Percentiles rank a stretch among this genome's conserved stretches.
Conservation (phyloP, 108 stramenopile species). For the Chaetoceros tenuissimus region DNA sequence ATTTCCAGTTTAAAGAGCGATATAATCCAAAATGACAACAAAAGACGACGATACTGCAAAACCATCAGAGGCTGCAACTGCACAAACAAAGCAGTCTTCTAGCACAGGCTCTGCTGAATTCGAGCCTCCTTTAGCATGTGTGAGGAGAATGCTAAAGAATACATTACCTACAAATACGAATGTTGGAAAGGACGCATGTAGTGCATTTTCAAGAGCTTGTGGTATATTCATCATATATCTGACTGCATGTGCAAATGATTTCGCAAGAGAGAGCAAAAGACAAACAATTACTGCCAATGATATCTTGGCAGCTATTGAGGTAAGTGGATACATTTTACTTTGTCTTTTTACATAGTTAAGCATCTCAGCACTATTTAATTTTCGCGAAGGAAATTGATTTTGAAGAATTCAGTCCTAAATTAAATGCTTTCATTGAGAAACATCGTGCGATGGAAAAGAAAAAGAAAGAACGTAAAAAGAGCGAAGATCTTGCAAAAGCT, state of each 20-base stretch:
- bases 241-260: slow-evolving; percentile 89
- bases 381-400: slow-evolving; percentile 65
- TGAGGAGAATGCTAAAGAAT: slow-evolving; percentile 77
- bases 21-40: too few species aligned
- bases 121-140: slow-evolving; percentile 85
- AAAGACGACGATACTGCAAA: not conserved
- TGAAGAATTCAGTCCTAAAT: slow-evolving; percentile 61
- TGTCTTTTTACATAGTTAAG: not conserved
- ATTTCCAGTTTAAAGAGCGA: too few species aligned
- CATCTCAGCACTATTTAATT: slow-evolving; percentile 3
- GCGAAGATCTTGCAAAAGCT: slow-evolving; percentile 15
- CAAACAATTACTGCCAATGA: slow-evolving; percentile 87
- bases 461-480: slow-evolving; percentile 70
- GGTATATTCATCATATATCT: slow-evolving; percentile 89
- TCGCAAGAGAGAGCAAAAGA: slow-evolving; percentile 74
- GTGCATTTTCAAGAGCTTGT: slow-evolving; percentile 77
- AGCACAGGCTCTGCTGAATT: slow-evolving; percentile 36
- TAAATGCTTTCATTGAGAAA: slow-evolving; percentile 59
- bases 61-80: not conserved
- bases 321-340: slow-evolving; percentile 9
- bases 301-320: slow-evolving; percentile 70
- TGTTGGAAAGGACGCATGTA: slow-evolving; percentile 77
- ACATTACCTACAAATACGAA: slow-evolving; percentile 68
- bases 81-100: not conserved
- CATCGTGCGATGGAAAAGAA: slow-evolving; percentile 59